Percentiles rank a stretch among this genome's conserved stretches.
These are phyloP conservation scores for Trichoderma sp. DNA, from an alignment of 2,329 filamentous ascomycete species.

Conservation along the genomic window DNA sequence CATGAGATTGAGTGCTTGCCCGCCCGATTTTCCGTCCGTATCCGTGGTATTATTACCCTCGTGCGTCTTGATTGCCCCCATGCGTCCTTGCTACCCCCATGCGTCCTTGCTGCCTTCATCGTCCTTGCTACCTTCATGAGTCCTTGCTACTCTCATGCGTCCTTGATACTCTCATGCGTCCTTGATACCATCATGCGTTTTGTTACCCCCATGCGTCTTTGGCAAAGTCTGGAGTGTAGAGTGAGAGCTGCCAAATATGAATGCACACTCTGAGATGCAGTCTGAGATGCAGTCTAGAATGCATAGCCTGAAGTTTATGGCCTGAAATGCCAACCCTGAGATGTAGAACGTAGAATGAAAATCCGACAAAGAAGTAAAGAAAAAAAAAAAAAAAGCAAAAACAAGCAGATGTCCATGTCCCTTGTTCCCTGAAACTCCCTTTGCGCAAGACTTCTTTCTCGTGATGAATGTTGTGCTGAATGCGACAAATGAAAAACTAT, in stretches of 20 bases:
- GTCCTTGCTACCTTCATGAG: too few relatives aligned
- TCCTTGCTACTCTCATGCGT: too few relatives aligned
- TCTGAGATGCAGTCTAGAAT: neutral
- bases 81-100: neutral
- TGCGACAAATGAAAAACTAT: neutral
- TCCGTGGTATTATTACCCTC: neutral
- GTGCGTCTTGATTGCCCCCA: too few relatives aligned
- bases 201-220: neutral
- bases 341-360: neutral
- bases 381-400: neutral
- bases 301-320: too few relatives aligned
- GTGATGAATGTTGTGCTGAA: neutral
- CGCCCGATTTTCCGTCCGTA: neutral
- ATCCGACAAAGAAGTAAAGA: neutral
- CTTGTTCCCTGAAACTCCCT: neutral
- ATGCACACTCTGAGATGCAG: neutral
- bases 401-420: neutral
- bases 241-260: too few relatives aligned
- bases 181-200: too few relatives aligned
- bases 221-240: too few relatives aligned
- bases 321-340: neutral
- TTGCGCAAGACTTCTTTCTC: neutral
- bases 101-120: too few relatives aligned
- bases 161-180: neutral
- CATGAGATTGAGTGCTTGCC: neutral